These are phyloP conservation scores for Candida sanyaensis DNA, from an alignment of 1,139 yeast genomes.

Conservation along the genomic window DNA sequence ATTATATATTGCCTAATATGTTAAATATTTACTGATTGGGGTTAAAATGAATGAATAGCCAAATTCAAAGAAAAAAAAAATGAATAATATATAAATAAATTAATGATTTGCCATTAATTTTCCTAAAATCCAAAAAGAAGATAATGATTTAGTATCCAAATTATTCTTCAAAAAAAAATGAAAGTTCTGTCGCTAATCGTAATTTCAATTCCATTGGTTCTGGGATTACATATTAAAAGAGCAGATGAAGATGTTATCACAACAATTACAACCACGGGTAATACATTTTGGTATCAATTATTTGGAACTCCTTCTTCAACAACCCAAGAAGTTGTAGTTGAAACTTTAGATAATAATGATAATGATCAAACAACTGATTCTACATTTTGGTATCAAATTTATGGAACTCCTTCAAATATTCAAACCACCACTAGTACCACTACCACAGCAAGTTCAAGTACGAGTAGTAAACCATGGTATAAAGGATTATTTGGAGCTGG, in stretches of 20 bases:
- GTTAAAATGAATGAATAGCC: background rate
- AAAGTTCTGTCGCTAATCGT: background rate
- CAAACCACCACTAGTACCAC: background rate
- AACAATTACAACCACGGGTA: background rate
- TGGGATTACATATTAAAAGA: constrained; percentile 1
- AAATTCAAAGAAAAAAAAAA: background rate
- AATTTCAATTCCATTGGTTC: background rate
- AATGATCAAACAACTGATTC: background rate
- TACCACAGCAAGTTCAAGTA: background rate
- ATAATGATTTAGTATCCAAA: background rate
- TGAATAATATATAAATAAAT: background rate
- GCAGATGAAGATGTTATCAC: background rate
- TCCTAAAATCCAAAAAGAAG: background rate
- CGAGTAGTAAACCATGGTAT: constrained; percentile 5
- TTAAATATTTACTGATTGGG: background rate
- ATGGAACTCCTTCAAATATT: background rate
- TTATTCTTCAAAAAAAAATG: background rate
- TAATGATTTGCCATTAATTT: background rate
- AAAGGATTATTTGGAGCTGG: constrained; percentile 7
- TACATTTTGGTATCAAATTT: background rate
- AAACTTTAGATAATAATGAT: background rate
- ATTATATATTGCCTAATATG: no score
- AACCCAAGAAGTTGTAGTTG: background rate
- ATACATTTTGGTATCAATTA: constrained; percentile 4
- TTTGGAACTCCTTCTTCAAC: constrained; percentile 1